phyloP scores from a whole-genome alignment of 345 rosid genomes.

The Eucalyptus fibrosa region DNA sequence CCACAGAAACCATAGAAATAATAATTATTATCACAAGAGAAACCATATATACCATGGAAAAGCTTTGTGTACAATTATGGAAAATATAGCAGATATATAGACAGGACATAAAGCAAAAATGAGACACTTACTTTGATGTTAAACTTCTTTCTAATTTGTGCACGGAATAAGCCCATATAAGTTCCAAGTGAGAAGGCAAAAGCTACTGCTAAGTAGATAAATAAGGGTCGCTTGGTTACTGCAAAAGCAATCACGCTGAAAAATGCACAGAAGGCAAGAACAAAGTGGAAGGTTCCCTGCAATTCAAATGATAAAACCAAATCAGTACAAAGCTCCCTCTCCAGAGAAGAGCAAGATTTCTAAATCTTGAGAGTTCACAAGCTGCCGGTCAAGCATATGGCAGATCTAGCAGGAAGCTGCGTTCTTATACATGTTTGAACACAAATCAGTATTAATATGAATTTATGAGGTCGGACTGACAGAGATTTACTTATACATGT shows the following conservation, averaged over 20 bases:
- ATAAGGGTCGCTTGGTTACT: slow-evolving; percentile 44
- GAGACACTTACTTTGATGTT: slow-evolving; percentile 58
- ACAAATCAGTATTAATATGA: not conserved
- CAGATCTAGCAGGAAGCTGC: not conserved
- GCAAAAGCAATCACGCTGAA: slow-evolving; percentile 44
- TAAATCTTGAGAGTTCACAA: not conserved
- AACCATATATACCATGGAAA: not conserved
- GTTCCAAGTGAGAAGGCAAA: slow-evolving; percentile 37
- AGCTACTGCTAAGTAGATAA: slow-evolving; percentile 53
- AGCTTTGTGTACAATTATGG: not conserved
- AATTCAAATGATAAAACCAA: not conserved
- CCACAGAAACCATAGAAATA: not conserved
- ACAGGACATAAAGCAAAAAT: not conserved
- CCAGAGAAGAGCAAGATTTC: not conserved
- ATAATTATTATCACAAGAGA: not conserved
- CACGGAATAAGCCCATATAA: slow-evolving; percentile 64
- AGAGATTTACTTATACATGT: not conserved
- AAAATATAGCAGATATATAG: not conserved
- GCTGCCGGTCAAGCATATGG: not conserved
- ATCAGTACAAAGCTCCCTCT: not conserved
- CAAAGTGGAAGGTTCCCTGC: slow-evolving; percentile 55
- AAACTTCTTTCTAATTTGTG: slow-evolving; percentile 54
- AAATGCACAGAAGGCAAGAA: slow-evolving; percentile 28
- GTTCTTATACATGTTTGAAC: not conserved
- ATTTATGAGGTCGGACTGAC: not conserved